Evolutionary conservation across 2,329 filamentous ascomycete genomes (phyloP).

Genomic region (Plectosphaerella cucumerina): DNA sequence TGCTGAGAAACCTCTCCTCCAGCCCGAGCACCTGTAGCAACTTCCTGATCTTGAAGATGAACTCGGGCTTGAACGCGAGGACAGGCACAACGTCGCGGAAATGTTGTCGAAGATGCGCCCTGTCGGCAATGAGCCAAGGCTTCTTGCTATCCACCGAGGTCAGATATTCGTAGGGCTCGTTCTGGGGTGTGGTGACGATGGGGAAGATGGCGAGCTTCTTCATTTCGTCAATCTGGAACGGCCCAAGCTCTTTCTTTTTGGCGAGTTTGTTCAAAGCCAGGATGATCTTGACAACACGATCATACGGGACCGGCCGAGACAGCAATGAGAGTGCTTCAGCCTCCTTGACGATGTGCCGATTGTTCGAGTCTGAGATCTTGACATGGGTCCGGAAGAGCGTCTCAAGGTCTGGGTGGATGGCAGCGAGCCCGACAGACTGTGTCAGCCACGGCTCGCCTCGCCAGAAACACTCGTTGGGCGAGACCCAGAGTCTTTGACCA

Average conservation of each 20-base stretch:
- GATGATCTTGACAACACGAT: slow-evolving; percentile 1
- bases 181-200: not conserved
- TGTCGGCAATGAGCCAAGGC: slow-evolving; percentile 8
- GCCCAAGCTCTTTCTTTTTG: not conserved
- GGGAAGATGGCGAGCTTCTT: slow-evolving; percentile 1
- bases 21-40: slow-evolving; percentile 1
- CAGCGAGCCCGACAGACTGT: slow-evolving; percentile 1
- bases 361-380: not conserved
- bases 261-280: not conserved
- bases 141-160: not conserved
- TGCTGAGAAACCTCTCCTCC: slow-evolving; percentile 2
- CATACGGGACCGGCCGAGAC: not conserved
- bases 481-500: not conserved
- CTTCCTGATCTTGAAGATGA: slow-evolving; percentile 3
- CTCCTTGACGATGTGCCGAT: slow-evolving; percentile 5
- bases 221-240: not conserved
- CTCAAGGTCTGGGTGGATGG: slow-evolving; percentile 3
- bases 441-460: slow-evolving; percentile 6
- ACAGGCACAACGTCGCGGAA: slow-evolving; percentile 4
- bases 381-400: slow-evolving; percentile 3
- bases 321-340: not conserved
- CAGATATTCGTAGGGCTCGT: not conserved
- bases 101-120: not conserved
- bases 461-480: slow-evolving; percentile 4
- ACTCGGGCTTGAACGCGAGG: slow-evolving; percentile 1